Evolutionary conservation across 1,284 basidiomycete species (phyloP).

Genomic region (Pseudozyma flocculosa): DNA sequence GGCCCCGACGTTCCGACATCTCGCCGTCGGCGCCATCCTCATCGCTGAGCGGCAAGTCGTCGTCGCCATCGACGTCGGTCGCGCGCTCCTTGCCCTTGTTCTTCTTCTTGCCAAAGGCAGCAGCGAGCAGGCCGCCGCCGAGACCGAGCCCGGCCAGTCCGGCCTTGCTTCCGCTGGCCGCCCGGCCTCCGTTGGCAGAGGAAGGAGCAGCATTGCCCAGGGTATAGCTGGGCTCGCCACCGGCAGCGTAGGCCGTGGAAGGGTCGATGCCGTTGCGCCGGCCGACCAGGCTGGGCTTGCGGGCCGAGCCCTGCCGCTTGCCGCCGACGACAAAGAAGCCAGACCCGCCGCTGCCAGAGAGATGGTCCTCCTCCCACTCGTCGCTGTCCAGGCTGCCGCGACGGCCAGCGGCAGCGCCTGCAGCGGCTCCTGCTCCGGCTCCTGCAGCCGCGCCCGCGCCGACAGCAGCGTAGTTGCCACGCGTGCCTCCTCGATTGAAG

Average conservation of each 20-base stretch:
- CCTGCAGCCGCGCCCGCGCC: conserved; percentile 17
- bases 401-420: conserved; percentile 11
- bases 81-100: background rate
- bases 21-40: conserved; percentile 20
- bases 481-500: conserved; percentile 14
- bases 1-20: conserved; percentile 22
- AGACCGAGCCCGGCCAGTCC: conserved; percentile 9
- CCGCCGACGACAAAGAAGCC: conserved; percentile 48
- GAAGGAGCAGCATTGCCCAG: conserved; percentile 11
- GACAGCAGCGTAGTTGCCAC: conserved; percentile 33
- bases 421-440: conserved; percentile 8
- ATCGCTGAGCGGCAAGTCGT: conserved; percentile 13
- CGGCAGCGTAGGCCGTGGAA: too few species aligned
- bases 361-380: conserved; percentile 41
- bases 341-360: conserved; percentile 29
- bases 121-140: conserved; percentile 16
- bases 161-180: background rate
- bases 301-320: conserved; percentile 9
- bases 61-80: conserved; percentile 15
- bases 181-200: background rate
- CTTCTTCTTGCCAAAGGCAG: conserved; percentile 6
- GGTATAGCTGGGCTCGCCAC: conserved; percentile 4
- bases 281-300: conserved; percentile 10
- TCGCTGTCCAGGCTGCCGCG: conserved; percentile 26
- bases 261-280: too few species aligned